Base-by-base conservation (phyloP, 371 early-diverging fungal genomes). In the Lichtheimia corymbifera region DNA sequence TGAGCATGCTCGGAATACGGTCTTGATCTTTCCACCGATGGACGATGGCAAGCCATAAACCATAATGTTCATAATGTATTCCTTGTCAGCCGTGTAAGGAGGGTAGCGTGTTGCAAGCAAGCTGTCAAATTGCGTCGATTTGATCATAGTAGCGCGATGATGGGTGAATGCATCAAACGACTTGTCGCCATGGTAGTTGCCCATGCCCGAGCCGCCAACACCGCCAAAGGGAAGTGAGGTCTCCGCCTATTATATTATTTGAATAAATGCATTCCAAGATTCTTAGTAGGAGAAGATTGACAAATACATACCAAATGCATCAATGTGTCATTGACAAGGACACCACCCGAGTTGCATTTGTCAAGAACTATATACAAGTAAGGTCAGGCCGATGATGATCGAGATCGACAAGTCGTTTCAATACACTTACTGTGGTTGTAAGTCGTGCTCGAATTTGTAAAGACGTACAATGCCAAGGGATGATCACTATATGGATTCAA, bases 141-240 rank as follows among this genome's bases (percentile, higher is more conserved):
- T 82, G 77, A 83, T 65, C 72, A 85, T 74, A 11, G 83, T 74
- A 28, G 80, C 72, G 30, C 89, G 74, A 22, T 81, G 72, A 58
- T 91, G 90, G 27, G 86, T 83, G 66, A 94, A 92, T 6, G 83
- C 75, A 6, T 89, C 80, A 64, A 95, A 91, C 15, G 93, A 90
- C 42, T 74, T 66, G 53, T 84, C 79, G 57, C 94, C 95, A 40
- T 91, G 91, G 68, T 95, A 95, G 22, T 67, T 66, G 44, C 97
- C 97, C 47, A 81, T 77, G 11, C 97, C 97, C 9, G 90, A 90
- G 2, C 83, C 77, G 2, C 95, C 95, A 9, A 92, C 83, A 43
- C 96, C 97, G 41, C 94, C 95, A 68, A 95, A 94, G 22, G 96
- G 95, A 53, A 90, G 62, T 44, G 77, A 74, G 4, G 67, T 58